Evolutionary conservation across 306 rosid species (phyloP).

Genomic region (Rosa chinensis): DNA sequence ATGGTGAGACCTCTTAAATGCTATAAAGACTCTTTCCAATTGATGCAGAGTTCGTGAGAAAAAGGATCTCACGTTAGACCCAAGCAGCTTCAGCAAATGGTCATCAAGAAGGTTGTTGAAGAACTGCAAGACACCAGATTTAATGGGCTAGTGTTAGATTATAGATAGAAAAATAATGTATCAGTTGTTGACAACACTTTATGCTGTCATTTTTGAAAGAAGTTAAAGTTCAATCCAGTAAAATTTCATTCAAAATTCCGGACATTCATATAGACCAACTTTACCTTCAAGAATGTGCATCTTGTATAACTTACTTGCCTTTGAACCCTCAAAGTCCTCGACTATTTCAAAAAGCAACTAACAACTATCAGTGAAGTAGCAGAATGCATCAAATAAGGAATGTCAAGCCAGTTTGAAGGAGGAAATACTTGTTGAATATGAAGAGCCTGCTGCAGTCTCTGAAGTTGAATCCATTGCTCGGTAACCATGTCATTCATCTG

Average conservation of each 20-base stretch:
- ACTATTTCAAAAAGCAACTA: constrained; percentile 31
- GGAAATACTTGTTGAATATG: constrained; percentile 58
- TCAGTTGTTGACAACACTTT: constrained; percentile 6
- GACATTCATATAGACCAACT: neutral
- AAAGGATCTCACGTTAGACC: constrained; percentile 34
- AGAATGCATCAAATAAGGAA: constrained; percentile 8
- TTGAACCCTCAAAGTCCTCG: constrained; percentile 48
- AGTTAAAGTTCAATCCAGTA: neutral
- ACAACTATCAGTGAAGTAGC: constrained; percentile 25
- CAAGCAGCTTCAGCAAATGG: constrained; percentile 28
- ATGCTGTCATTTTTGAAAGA: neutral
- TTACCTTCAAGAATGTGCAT: constrained; percentile 76
- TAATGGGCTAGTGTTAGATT: constrained; percentile 10
- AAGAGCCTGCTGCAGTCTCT: constrained; percentile 98
- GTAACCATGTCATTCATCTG: constrained; percentile 73
- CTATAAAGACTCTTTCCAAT: constrained; percentile 42
- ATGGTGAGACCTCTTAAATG: constrained; percentile 65
- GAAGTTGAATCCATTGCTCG: constrained; percentile 90
- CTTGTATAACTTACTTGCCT: constrained; percentile 39
- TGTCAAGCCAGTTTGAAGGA: neutral
- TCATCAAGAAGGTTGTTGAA: constrained; percentile 40
- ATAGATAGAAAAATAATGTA: constrained; percentile 9
- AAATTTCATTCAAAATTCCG: neutral
- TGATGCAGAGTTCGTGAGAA: constrained; percentile 50
- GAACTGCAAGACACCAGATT: constrained; percentile 42